Percentiles rank a stretch among this genome's conserved stretches.
Conservation (phyloP, 345 rosid species). For the Pseudoturritis turrita region DNA sequence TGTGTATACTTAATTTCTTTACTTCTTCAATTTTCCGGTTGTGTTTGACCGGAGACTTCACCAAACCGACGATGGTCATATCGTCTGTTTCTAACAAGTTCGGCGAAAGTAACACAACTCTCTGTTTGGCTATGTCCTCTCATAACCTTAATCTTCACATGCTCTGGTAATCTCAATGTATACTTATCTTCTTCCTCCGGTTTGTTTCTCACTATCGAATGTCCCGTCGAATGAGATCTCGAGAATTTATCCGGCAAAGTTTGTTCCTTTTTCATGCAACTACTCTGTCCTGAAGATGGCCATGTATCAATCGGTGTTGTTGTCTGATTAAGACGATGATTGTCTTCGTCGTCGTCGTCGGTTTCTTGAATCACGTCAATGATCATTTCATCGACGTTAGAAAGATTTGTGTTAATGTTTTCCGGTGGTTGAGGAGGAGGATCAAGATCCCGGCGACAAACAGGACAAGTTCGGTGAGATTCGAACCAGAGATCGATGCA, state of each 20-base stretch:
- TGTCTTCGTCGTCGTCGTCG: neutral
- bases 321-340: neutral
- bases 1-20: neutral
- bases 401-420: neutral
- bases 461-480: conserved; percentile 73
- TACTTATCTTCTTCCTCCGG: conserved; percentile 48
- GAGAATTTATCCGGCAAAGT: conserved; percentile 37
- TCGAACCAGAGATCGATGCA: conserved; percentile 87
- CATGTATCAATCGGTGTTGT: conserved; percentile 26
- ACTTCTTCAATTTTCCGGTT: neutral
- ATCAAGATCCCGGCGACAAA: conserved; percentile 73
- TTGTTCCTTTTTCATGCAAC: conserved; percentile 12
- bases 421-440: conserved; percentile 34
- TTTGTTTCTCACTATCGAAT: conserved; percentile 41
- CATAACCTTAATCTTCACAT: conserved; percentile 43
- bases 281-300: conserved; percentile 27
- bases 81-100: conserved; percentile 25
- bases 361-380: conserved; percentile 41
- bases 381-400: conserved; percentile 44
- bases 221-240: conserved; percentile 77
- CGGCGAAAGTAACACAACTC: conserved; percentile 65
- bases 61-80: conserved; percentile 31
- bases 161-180: conserved; percentile 51
- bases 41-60: conserved; percentile 31
- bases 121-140: conserved; percentile 42